Base-by-base conservation (phyloP, 2,329 filamentous ascomycete species). In the Ciborinia camelliae region DNA sequence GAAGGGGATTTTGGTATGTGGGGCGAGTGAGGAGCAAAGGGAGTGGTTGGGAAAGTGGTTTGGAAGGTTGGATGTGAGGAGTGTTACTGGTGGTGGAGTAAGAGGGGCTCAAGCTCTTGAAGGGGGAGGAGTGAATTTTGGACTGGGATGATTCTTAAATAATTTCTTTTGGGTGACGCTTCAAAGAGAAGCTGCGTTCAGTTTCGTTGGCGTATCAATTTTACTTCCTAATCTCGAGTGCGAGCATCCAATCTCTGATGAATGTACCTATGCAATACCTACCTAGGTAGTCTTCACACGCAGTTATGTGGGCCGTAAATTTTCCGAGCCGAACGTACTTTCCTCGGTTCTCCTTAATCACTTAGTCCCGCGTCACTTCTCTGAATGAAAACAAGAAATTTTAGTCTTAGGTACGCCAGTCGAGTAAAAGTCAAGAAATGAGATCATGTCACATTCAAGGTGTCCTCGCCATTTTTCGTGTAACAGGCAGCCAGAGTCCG, bases 41-140 rank as follows among this genome's bases (percentile, higher is more conserved):
- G 8, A 8, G 4, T 63, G 61, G 61, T n/a, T 63, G 30, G 23
- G 30, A 28, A 48, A 30, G 41, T 57, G 61, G 52, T 48, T 63
- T 47, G 28, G 41, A 2, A 20, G 43, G 32, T 35, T 48, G 30
- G 61, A 57, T 63, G n/a, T 6, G 8, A 45, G 18, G 9, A 5
- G 2, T 35, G 30, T 28, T 14, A 32, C 55, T 7, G 4, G 28
- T 26, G 12, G 41, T 35, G 12, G 12, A 5, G 20, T 35, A 8
- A 58, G 55, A 9, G 28, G 28, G 10, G n/a, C n/a, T n/a, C n/a
- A n/a, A n/a, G n/a, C n/a, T 23, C 8, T 47, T 12, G 20, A 20
- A 58, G 20, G 20, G 8, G 41, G 28, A 58, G 12, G 12, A 12
- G 28, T 9, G 8, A 3, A 10, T 30, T 35, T 26, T 47, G 23